phyloP scores from a whole-genome alignment of 1,139 yeast species.

The Scheffersomyces illinoinensis region DNA sequence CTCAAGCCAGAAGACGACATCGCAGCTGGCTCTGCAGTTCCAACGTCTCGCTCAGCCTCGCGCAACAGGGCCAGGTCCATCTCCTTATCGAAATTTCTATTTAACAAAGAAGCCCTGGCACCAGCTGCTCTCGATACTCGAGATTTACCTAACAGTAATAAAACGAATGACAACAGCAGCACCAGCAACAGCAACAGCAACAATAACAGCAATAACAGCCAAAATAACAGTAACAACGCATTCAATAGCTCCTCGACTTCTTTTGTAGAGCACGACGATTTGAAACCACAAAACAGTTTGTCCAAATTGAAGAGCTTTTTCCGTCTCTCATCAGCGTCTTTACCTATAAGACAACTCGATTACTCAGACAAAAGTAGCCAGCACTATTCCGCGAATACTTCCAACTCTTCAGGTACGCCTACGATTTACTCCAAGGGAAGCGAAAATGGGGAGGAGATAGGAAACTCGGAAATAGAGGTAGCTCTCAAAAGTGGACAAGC shows the following conservation, averaged over 20 bases:
- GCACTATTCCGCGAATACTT: background rate
- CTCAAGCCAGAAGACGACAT: conserved; percentile 8
- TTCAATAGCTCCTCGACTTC: background rate
- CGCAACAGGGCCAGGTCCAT: conserved; percentile 17
- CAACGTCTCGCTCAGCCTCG: conserved; percentile 2
- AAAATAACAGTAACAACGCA: background rate
- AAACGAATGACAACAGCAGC: background rate
- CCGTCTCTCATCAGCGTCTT: conserved; percentile 9
- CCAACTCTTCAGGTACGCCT: background rate
- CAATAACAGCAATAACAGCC: background rate
- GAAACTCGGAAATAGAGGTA: background rate
- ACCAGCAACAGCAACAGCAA: background rate
- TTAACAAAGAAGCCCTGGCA: conserved; percentile 13
- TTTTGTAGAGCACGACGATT: conserved; percentile 5
- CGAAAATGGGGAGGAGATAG: background rate
- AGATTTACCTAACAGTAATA: background rate
- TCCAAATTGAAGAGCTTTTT: conserved; percentile 15
- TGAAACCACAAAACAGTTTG: conserved; percentile 12
- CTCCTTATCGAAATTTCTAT: conserved; percentile 18
- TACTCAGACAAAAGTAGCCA: background rate
- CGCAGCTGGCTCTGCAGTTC: conserved; percentile 5
- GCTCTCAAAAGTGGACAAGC: background rate
- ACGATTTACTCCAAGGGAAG: background rate
- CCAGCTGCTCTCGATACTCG: background rate
- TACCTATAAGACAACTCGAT: background rate